Conservation (phyloP, 129 eudicot species). For the Lactuca saligna region DNA sequence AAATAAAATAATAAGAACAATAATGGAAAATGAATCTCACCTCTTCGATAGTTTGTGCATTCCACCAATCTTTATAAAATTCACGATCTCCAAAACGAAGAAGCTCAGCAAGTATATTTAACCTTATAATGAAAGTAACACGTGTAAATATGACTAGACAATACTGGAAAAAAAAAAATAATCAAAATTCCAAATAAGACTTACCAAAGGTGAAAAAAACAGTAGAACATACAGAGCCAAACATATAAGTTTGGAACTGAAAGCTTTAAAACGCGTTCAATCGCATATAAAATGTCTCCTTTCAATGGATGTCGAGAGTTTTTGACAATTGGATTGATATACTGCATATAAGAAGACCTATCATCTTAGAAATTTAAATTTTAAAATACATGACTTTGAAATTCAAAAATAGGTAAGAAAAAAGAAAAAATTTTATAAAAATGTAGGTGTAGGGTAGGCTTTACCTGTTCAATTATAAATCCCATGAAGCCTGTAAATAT, state of each 20-base stretch:
- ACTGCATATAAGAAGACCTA: constrained; percentile 48
- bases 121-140: constrained; percentile 48
- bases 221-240: constrained; percentile 97
- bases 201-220: constrained; percentile 95
- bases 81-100: constrained; percentile 99
- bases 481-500: constrained; percentile 96
- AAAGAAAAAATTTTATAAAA: not conserved
- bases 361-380: no score
- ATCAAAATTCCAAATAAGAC: constrained; percentile 20
- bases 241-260: constrained; percentile 94
- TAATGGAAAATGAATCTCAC: constrained; percentile 34
- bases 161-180: constrained; percentile 1
- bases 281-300: constrained; percentile 81
- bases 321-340: constrained; percentile 87
- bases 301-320: constrained; percentile 94
- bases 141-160: constrained; percentile 21
- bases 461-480: constrained; percentile 87
- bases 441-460: not conserved
- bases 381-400: no score
- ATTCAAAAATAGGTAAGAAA: not conserved
- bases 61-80: constrained; percentile 99
- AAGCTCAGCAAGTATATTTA: constrained; percentile 94
- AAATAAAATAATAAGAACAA: not conserved
- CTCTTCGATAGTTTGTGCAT: constrained; percentile 95
- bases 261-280: constrained; percentile 96